These are phyloP conservation scores for Pseudopyricularia cyperi DNA, from an alignment of 2,329 filamentous ascomycete genomes.

Conservation along the genomic window DNA sequence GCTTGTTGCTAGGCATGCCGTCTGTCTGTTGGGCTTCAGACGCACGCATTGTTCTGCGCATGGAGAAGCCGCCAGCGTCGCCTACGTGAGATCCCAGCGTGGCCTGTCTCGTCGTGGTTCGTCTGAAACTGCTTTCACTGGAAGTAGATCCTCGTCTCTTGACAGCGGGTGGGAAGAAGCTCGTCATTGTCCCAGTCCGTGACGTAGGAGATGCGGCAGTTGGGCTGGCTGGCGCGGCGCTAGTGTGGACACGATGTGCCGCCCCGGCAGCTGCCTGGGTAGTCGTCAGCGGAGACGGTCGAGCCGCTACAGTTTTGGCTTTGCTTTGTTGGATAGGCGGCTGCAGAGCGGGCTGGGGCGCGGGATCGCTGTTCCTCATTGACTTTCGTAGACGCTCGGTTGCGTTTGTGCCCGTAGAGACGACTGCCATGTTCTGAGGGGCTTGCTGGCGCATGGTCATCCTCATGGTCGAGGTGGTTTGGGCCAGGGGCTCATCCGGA, in stretches of 20 bases:
- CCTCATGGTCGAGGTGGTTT: slow-evolving; percentile 6
- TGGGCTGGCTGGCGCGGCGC: slow-evolving; percentile 1
- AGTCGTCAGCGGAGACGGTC: background rate
- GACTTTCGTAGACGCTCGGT: slow-evolving; percentile 19
- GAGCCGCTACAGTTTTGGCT: background rate
- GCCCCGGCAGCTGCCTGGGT: background rate
- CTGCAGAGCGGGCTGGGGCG: slow-evolving; percentile 2
- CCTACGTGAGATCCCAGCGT: background rate
- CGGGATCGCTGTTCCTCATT: slow-evolving; percentile 9
- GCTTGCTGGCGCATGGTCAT: slow-evolving; percentile 10
- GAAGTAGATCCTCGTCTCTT: slow-evolving; percentile 47
- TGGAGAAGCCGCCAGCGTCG: slow-evolving; percentile 35
- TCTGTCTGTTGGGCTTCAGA: slow-evolving; percentile 9
- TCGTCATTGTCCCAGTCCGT: slow-evolving; percentile 3
- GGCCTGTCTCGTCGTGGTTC: slow-evolving; percentile 17
- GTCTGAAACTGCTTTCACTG: slow-evolving; percentile 74
- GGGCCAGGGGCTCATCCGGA: slow-evolving; percentile 4
- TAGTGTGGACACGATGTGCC: slow-evolving; percentile 1
- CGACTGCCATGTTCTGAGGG: slow-evolving; percentile 6
- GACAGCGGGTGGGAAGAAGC: slow-evolving; percentile 20
- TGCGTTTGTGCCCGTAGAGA: background rate
- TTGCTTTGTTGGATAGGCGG: background rate
- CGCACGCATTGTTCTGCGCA: slow-evolving; percentile 63
- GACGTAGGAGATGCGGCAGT: background rate
- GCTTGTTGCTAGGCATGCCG: slow-evolving; percentile 11